Conservation (phyloP, 202 grass and related monocot genomes). For the Musa balbisiana region DNA sequence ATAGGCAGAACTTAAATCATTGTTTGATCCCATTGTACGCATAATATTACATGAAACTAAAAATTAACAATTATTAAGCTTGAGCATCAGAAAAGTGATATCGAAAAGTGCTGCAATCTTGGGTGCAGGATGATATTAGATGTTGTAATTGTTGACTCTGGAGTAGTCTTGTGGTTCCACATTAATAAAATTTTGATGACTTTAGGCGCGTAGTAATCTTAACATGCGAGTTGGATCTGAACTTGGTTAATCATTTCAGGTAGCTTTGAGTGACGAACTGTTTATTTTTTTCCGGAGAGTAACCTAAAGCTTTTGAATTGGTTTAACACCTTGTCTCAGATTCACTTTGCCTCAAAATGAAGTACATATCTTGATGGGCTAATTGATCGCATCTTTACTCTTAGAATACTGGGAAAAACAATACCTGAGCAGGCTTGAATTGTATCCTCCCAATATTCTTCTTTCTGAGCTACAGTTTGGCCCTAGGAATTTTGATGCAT, state of each 20-base stretch:
- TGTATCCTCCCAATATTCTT: not conserved
- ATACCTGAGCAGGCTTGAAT: too few species aligned
- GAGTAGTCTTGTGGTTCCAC: not conserved
- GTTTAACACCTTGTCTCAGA: too few species aligned
- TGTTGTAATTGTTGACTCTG: not conserved
- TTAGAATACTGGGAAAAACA: too few species aligned
- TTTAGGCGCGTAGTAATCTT: not conserved
- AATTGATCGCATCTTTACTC: too few species aligned
- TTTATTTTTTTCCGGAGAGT: not conserved
- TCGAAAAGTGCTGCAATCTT: not conserved
- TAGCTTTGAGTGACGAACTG: not conserved
- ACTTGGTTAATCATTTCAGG: not conserved
- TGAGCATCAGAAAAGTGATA: not conserved
- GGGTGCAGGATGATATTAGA: not conserved
- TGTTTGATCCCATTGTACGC: not conserved
- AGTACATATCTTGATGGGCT: too few species aligned
- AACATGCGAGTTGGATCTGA: not conserved
- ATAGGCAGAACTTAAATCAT: not conserved
- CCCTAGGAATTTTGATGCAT: not conserved
- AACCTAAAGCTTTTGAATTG: too few species aligned
- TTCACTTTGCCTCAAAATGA: too few species aligned
- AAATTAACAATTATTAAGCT: not conserved
- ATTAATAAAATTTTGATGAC: not conserved
- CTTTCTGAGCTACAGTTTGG: not conserved
- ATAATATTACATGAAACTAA: not conserved